Conservation (phyloP, 1,139 yeast genomes). For the Debaryomyces subglobosus region DNA sequence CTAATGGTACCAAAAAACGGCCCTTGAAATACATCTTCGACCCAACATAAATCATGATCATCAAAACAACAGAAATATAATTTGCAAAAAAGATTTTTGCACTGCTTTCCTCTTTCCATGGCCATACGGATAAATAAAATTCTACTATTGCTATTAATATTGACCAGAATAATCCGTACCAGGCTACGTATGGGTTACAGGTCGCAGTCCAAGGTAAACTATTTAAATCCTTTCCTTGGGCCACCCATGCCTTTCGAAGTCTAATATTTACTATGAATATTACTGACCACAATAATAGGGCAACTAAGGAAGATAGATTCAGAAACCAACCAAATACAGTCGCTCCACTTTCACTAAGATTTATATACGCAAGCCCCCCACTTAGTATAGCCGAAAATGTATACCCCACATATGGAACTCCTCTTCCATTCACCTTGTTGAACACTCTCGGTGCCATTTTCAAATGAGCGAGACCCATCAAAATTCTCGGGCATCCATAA, state of each 20-base stretch:
- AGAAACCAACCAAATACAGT: neutral
- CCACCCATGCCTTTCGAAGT: neutral
- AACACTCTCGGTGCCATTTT: conserved; percentile 65
- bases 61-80: neutral
- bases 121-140: neutral
- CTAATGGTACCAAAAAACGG: neutral
- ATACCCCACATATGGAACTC: conserved; percentile 50
- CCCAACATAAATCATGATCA: neutral
- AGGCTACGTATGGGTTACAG: neutral
- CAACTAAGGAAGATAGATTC: neutral
- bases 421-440: conserved; percentile 56
- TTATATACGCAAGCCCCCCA: neutral
- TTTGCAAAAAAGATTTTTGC: neutral
- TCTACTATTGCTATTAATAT: neutral
- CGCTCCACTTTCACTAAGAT: neutral
- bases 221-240: neutral
- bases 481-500: conserved; percentile 74
- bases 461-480: conserved; percentile 64
- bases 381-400: neutral
- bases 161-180: neutral
- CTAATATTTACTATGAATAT: neutral
- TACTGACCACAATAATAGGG: neutral
- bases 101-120: neutral
- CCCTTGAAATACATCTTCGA: neutral
- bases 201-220: neutral